Conservation (phyloP, 257 asterid species). For the Ilex aquifolium region DNA sequence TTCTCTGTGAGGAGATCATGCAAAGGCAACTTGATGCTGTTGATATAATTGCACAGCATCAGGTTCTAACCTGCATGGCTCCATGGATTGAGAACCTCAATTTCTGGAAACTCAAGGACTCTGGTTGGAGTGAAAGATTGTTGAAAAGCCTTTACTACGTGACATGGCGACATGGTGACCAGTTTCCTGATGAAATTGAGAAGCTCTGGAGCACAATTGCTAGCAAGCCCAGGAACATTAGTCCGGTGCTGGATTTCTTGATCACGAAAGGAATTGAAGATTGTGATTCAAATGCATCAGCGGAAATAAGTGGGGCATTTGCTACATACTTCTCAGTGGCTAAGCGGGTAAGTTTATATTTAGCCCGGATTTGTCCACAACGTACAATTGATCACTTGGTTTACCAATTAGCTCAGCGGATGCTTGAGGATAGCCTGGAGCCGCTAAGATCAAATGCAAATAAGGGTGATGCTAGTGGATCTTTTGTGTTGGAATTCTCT, state of each 20-base stretch:
- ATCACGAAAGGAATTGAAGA: slow-evolving; percentile 98
- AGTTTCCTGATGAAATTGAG: slow-evolving; percentile 98
- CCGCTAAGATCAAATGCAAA: slow-evolving; percentile 59
- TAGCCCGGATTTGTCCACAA: slow-evolving; percentile 98
- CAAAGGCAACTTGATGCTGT: slow-evolving; percentile 99
- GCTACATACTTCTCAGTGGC: slow-evolving; percentile 99
- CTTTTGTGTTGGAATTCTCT: slow-evolving; percentile 80
- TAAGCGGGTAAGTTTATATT: slow-evolving; percentile 86
- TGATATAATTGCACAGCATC: slow-evolving; percentile 98
- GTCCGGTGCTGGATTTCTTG: slow-evolving; percentile 94
- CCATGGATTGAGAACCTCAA: slow-evolving; percentile 99
- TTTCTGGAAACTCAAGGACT: slow-evolving; percentile 96
- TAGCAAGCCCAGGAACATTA: slow-evolving; percentile 88
- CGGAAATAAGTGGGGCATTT: slow-evolving; percentile 99
- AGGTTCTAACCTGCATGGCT: slow-evolving; percentile 99
- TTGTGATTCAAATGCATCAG: slow-evolving; percentile 97
- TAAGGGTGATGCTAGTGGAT: slow-evolving; percentile 67
- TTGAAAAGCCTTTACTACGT: slow-evolving; percentile 93
- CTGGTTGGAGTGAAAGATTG: slow-evolving; percentile 97
- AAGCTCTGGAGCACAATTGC: slow-evolving; percentile 99
- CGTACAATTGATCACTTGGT: slow-evolving; percentile 98
- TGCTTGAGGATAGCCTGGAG: slow-evolving; percentile 94
- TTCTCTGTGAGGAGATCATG: slow-evolving; percentile 98
- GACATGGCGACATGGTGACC: slow-evolving; percentile 99
- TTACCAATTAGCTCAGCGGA: slow-evolving; percentile 95